A percentile compares a stretch with the other conserved stretches of the same genome.
phyloP scores from a whole-genome alignment of 2,329 filamentous ascomycete genomes.

The Alternaria postmessia region DNA sequence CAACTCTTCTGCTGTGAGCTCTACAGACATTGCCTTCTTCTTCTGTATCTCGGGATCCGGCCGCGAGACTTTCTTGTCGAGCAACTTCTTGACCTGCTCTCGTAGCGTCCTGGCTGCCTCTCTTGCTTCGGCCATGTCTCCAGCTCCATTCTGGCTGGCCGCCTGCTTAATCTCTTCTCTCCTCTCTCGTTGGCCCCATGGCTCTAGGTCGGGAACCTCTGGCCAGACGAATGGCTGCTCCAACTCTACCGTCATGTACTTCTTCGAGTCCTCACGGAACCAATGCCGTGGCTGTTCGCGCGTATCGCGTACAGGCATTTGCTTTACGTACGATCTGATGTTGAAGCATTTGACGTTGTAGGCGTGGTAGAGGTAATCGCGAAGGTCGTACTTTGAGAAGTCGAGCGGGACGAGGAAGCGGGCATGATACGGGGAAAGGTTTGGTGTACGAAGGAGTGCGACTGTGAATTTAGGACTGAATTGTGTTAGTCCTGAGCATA shows the following conservation, averaged over 20 bases:
- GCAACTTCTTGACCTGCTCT: conserved; percentile 37
- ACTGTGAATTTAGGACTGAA: conserved; percentile 81
- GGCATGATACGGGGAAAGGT: conserved; percentile 79
- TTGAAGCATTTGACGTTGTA: conserved; percentile 75
- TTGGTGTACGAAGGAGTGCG: conserved; percentile 76
- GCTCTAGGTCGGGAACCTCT: conserved; percentile 64
- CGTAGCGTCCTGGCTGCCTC: conserved; percentile 28
- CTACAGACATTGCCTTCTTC: conserved; percentile 1
- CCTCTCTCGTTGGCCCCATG: conserved; percentile 55
- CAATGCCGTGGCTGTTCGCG: conserved; percentile 61
- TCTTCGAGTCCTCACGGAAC: conserved; percentile 76
- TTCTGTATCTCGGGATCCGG: conserved; percentile 8
- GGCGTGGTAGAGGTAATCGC: conserved; percentile 89
- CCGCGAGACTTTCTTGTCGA: conserved; percentile 26
- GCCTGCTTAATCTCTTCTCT: conserved; percentile 41
- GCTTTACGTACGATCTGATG: conserved; percentile 82
- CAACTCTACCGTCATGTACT: conserved; percentile 96
- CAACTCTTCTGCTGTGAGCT: conserved; percentile 13
- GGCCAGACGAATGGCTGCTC: conserved; percentile 90
- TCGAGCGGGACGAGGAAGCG: conserved; percentile 89
- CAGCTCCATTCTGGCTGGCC: conserved; percentile 13
- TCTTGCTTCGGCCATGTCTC: conserved; percentile 21
- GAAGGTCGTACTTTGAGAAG: conserved; percentile 95
- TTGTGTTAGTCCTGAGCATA: conserved; percentile 14
- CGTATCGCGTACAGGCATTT: conserved; percentile 68